These are phyloP conservation scores for Phyllosticta citrichinensis DNA, from an alignment of 2,329 filamentous ascomycete genomes.

Conservation along the genomic window DNA sequence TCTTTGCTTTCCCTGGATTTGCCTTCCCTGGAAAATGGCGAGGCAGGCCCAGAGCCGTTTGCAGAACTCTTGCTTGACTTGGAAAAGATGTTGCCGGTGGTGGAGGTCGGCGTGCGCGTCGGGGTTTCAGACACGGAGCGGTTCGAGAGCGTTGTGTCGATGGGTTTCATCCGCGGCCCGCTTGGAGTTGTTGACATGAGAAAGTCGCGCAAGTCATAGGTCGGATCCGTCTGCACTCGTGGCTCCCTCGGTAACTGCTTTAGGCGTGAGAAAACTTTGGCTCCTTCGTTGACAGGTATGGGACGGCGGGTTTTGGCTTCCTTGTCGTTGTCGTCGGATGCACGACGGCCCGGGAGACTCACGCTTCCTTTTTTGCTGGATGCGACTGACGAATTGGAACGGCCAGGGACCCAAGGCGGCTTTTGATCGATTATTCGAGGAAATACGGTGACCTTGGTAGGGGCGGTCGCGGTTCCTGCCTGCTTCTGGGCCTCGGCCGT, in stretches of 20 bases:
- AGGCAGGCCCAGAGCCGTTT: conserved; percentile 11
- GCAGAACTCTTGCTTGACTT: conserved; percentile 3
- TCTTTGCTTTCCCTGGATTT: not conserved
- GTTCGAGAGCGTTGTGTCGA: conserved; percentile 3
- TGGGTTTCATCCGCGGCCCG: not conserved
- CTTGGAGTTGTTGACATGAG: conserved; percentile 69
- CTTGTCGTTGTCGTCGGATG: conserved; percentile 5
- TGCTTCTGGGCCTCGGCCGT: conserved; percentile 1
- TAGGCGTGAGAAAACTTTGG: conserved; percentile 5
- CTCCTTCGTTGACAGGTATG: conserved; percentile 2
- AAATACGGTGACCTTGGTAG: conserved; percentile 17
- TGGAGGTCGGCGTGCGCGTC: not conserved
- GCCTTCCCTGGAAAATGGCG: not conserved
- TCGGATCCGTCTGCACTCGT: conserved; percentile 58
- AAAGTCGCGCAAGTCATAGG: conserved; percentile 79
- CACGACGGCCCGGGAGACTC: not conserved
- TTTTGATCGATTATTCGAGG: conserved; percentile 22
- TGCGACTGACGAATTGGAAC: conserved; percentile 1
- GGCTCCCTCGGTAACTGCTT: conserved; percentile 55
- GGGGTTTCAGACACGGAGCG: not conserved
- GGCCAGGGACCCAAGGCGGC: conserved; percentile 16
- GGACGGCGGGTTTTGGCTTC: conserved; percentile 4
- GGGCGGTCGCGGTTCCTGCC: not conserved
- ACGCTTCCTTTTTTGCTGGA: not conserved
- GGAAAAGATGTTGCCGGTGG: not conserved